Percentiles rank a stretch among this genome's conserved stretches.
Evolutionary conservation across 1,284 basidiomycete species (phyloP).

Genomic region (Pholiota adiposa): DNA sequence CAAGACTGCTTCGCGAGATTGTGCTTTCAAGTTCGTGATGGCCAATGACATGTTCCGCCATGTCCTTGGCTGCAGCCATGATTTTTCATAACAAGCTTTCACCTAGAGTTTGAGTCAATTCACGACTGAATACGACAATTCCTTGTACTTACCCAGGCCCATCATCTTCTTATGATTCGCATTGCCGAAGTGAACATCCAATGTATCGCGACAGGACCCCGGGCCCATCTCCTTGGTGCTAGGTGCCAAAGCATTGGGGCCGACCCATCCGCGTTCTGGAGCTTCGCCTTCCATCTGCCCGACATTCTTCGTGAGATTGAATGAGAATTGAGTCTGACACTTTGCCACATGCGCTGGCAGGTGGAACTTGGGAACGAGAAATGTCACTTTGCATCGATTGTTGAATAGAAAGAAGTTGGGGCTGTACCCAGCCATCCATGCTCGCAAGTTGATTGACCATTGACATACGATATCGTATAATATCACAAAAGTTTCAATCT

Average conservation of each 20-base stretch:
- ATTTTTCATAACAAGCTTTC: constrained; percentile 10
- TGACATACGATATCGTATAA: not conserved
- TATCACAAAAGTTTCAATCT: not conserved
- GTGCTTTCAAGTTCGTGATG: constrained; percentile 12
- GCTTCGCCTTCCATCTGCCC: constrained; percentile 38
- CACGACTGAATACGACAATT: too few species aligned
- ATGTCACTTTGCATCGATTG: not conserved
- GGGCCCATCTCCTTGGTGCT: constrained; percentile 38
- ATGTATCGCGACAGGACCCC: constrained; percentile 30
- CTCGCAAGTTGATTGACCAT: not conserved
- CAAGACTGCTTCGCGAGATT: constrained; percentile 3
- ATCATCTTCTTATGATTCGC: constrained; percentile 29
- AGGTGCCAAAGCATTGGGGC: constrained; percentile 25
- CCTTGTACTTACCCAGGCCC: constrained; percentile 12
- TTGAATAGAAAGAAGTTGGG: not conserved
- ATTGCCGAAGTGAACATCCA: constrained; percentile 34
- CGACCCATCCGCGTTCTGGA: constrained; percentile 34
- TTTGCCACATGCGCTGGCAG: constrained; percentile 28
- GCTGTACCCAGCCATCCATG: not conserved
- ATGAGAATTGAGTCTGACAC: constrained; percentile 28
- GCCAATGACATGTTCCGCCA: too few species aligned
- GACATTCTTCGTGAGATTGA: constrained; percentile 27
- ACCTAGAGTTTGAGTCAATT: too few species aligned
- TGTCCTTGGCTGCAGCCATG: constrained; percentile 3
- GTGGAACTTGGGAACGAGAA: constrained; percentile 36